phyloP scores from a whole-genome alignment of 805 yeast genomes.

The Komagataella pseudopastoris region DNA sequence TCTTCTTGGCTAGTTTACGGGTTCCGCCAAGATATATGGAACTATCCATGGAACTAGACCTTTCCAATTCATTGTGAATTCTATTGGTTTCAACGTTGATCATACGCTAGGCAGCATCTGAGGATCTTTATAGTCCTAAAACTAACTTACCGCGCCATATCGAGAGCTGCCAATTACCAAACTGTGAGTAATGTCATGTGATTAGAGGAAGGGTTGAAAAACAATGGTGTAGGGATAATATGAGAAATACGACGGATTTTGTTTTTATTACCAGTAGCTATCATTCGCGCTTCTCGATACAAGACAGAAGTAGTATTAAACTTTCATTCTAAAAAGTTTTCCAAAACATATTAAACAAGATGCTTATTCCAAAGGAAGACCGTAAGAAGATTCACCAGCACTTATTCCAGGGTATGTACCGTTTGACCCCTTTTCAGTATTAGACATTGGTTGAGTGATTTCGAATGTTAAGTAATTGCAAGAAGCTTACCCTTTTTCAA shows the following conservation, averaged over 20 bases:
- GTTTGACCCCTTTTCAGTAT: background rate
- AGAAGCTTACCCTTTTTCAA: background rate
- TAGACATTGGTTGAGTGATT: background rate
- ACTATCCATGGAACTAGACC: background rate
- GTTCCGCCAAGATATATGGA: background rate
- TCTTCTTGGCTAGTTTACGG: background rate
- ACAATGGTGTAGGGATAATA: conserved; percentile 2
- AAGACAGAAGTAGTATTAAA: background rate
- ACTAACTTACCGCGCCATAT: background rate
- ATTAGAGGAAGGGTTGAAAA: background rate
- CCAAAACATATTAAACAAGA: conserved; percentile 23
- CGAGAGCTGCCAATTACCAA: background rate
- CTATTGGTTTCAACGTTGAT: background rate
- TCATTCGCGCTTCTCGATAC: background rate
- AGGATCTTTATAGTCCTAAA: background rate
- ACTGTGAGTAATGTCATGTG: background rate
- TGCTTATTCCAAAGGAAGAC: conserved; percentile 99
- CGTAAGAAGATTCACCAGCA: conserved; percentile 98
- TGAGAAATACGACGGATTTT: background rate
- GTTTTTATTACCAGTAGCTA: background rate
- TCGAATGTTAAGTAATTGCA: background rate
- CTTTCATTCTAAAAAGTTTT: background rate
- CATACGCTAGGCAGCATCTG: background rate
- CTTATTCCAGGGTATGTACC: conserved; percentile 90
- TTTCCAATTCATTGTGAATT: background rate